A percentile compares a stretch with the other conserved stretches of the same genome.
Conservation (phyloP, 352 stramenopile genomes). For the Saprolegnia diclina region DNA sequence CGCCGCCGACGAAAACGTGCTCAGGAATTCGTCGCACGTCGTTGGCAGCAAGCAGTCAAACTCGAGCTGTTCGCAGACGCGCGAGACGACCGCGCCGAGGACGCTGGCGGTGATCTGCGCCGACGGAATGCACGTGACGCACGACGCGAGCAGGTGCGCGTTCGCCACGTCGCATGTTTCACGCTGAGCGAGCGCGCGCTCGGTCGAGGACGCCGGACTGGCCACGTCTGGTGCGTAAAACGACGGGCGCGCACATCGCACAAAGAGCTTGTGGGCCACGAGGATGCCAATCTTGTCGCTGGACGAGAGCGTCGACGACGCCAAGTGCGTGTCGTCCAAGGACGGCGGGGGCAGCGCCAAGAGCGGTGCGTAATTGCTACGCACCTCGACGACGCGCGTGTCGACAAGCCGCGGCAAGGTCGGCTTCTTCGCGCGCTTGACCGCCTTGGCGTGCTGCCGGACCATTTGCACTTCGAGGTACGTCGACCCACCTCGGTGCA, state of each 20-base stretch:
- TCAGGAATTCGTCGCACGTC: slow-evolving; percentile 46
- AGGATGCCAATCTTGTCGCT: slow-evolving; percentile 24
- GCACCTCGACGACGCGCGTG: slow-evolving; percentile 1
- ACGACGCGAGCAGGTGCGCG: slow-evolving; percentile 75
- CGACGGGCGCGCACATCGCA: background rate
- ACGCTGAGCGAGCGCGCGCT: slow-evolving; percentile 44
- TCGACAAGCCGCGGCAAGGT: slow-evolving; percentile 33
- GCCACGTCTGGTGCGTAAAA: slow-evolving; percentile 8
- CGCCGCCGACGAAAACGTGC: slow-evolving; percentile 62
- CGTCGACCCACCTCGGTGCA: slow-evolving; percentile 77
- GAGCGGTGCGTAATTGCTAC: slow-evolving; percentile 6
- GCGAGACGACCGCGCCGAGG: slow-evolving; percentile 78
- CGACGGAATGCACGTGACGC: slow-evolving; percentile 36
- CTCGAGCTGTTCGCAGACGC: slow-evolving; percentile 74
- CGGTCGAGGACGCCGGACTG: background rate
- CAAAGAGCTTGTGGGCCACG: slow-evolving; percentile 11
- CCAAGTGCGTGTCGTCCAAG: background rate
- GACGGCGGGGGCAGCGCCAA: background rate
- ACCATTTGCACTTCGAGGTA: slow-evolving; percentile 86
- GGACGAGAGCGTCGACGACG: slow-evolving; percentile 18
- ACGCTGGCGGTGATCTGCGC: slow-evolving; percentile 41
- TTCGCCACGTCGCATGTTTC: slow-evolving; percentile 62
- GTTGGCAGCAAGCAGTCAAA: slow-evolving; percentile 63
- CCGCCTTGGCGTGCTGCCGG: slow-evolving; percentile 72
- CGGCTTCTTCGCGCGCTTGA: slow-evolving; percentile 53